Conservation (phyloP, 106 monocot species). For the Iris macrosiphon region DNA sequence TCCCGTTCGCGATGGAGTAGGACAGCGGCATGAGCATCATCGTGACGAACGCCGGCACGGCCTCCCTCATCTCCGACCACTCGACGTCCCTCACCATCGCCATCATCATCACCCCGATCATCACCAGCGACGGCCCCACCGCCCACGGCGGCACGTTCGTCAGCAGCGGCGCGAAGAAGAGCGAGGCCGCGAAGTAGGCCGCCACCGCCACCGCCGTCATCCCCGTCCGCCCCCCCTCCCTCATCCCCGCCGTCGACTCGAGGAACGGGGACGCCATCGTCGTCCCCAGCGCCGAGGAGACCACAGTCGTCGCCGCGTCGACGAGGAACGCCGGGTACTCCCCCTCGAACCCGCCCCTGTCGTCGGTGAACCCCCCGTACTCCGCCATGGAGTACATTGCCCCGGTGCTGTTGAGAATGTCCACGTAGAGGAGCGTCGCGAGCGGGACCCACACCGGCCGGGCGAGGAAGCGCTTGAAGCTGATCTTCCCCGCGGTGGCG, state of each 20-base stretch:
- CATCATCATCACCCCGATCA: conserved; percentile 85
- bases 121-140: conserved; percentile 59
- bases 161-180: conserved; percentile 51
- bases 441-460: conserved; percentile 40
- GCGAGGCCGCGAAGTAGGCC: conserved; percentile 24
- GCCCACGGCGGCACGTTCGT: conserved; percentile 76
- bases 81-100: conserved; percentile 52
- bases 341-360: conserved; percentile 46
- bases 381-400: conserved; percentile 85
- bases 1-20: conserved; percentile 63
- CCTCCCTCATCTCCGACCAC: conserved; percentile 50
- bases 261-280: conserved; percentile 60
- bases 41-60: conserved; percentile 65
- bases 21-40: conserved; percentile 67
- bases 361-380: conserved; percentile 50
- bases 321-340: conserved; percentile 62
- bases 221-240: conserved; percentile 68
- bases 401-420: conserved; percentile 66
- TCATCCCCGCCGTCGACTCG: conserved; percentile 70
- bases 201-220: conserved; percentile 43
- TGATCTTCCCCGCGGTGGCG: conserved; percentile 28
- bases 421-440: conserved; percentile 51
- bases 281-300: conserved; percentile 45
- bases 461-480: conserved; percentile 31
- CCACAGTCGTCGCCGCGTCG: conserved; percentile 39